phyloP scores from a whole-genome alignment of 176 grass and related monocot genomes.

The Coix lacrymajobi region DNA sequence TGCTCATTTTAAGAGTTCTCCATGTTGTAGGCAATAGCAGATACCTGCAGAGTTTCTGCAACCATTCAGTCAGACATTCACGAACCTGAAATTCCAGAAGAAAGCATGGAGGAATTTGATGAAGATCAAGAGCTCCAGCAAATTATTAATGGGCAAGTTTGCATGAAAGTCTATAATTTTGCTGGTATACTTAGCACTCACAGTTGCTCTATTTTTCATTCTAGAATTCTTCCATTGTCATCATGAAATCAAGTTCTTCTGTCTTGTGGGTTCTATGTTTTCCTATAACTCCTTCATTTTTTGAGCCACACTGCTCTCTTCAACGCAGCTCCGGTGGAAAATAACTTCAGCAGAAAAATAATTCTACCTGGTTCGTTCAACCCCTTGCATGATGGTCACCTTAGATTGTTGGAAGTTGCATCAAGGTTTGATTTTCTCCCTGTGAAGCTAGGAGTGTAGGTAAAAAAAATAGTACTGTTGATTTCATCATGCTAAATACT shows the following conservation, averaged over 20 bases:
- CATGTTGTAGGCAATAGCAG: slow-evolving; percentile 66
- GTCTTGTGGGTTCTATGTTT: background rate
- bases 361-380: slow-evolving; percentile 97
- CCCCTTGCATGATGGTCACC: slow-evolving; percentile 96
- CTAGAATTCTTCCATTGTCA: slow-evolving; percentile 7
- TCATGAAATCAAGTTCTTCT: slow-evolving; percentile 19
- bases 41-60: slow-evolving; percentile 65
- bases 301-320: slow-evolving; percentile 26
- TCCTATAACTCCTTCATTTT: slow-evolving; percentile 21
- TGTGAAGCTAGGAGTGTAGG: background rate
- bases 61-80: slow-evolving; percentile 57
- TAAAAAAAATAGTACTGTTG: background rate
- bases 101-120: slow-evolving; percentile 58
- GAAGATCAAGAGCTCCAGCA: slow-evolving; percentile 85
- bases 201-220: slow-evolving; percentile 8
- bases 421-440: slow-evolving; percentile 50
- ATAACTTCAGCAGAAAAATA: slow-evolving; percentile 57
- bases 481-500: slow-evolving; percentile 10
- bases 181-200: slow-evolving; percentile 25
- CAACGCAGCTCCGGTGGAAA: slow-evolving; percentile 34
- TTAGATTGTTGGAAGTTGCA: slow-evolving; percentile 79
- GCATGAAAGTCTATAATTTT: slow-evolving; percentile 84
- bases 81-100: slow-evolving; percentile 62
- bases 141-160: slow-evolving; percentile 87
- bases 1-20: background rate